Conservation (phyloP, 1,284 basidiomycete species). For the Ceratobasidium sp. region DNA sequence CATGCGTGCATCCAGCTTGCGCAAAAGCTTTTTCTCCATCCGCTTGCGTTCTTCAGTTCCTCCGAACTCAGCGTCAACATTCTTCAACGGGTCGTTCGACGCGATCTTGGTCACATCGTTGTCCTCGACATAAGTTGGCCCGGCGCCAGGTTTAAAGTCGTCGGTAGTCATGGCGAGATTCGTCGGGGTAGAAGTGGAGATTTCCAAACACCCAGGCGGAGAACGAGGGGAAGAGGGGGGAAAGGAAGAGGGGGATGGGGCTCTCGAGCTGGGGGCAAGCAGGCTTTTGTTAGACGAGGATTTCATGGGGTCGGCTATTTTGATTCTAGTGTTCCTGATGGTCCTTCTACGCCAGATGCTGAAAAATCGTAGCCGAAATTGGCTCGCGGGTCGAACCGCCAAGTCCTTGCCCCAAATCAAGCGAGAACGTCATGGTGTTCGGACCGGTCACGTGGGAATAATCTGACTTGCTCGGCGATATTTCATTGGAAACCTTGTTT, state of each 20-base stretch:
- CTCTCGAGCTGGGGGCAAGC: slow-evolving; percentile 4
- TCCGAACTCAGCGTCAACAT: slow-evolving; percentile 44
- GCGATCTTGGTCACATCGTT: slow-evolving; percentile 27
- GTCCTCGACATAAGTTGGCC: slow-evolving; percentile 28
- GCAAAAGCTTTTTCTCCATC: slow-evolving; percentile 45
- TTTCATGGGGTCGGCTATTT: slow-evolving; percentile 12
- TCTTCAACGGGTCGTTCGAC: slow-evolving; percentile 31
- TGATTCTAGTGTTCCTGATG: slow-evolving; percentile 1
- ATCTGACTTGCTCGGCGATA: not conserved
- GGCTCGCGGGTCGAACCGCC: not conserved
- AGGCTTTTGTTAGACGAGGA: slow-evolving; percentile 18
- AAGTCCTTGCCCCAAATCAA: not conserved
- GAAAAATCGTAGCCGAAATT: not conserved
- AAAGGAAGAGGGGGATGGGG: slow-evolving; percentile 22
- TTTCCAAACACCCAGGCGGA: slow-evolving; percentile 9
- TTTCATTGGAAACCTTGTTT: not conserved
- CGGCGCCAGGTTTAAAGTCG: slow-evolving; percentile 15
- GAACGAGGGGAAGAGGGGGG: slow-evolving; percentile 16
- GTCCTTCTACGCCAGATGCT: not conserved
- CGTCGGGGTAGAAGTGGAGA: not conserved
- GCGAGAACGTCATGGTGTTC: not conserved
- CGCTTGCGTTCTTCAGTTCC: slow-evolving; percentile 41
- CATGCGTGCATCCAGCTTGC: slow-evolving; percentile 45
- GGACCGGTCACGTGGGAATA: not conserved
- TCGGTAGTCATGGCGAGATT: not conserved